Evolutionary conservation across 805 yeast genomes (phyloP), one percentile per base, ranked within the genome.

Genomic region (Zygoascus ofunaensis): DNA sequence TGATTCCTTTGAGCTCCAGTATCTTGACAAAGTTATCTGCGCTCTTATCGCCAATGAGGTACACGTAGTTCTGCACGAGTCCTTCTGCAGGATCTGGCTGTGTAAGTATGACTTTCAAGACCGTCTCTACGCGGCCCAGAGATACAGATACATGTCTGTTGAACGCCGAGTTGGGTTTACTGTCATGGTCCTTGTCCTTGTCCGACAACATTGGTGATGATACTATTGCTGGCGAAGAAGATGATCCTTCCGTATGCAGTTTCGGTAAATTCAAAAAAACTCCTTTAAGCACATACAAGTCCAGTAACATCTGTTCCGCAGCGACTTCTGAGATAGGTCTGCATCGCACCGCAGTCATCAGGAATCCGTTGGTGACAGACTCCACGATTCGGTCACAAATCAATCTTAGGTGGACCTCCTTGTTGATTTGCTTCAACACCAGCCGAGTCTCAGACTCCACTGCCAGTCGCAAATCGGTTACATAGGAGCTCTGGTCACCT

Each of bases 241-340:
- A n/a, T n/a, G n/a, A n/a, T 17, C 28, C 34, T 4, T 38, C 50
- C 17, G 52, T 55, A 22, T 43, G 54, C 43, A 54, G 46, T 4
- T 51, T 51, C 7, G 65, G 58, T 38, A 59, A 51, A 26, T 48
- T 54, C 40, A 54, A 51, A 34, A 85, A 69, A 22, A 74, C 66
- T 22, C 70, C 68, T 55, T 82, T 83, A 54, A 90, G 60, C 5
- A 74, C 69, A 34, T 80, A 79, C 2, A 83, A 57, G 63, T 90
- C 98, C 19, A 83, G 65, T 34, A 81, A 65, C 56, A 90, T 69
- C 59, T 90, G 97, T 59, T 89, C 95, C 3, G 90, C 82, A 55
- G 73, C 72, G 10, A 78, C 68, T 34, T 80, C 84, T 1, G 79
- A 69, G n/a, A 77, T 64, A 0, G 95, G 95, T 44, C 76, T 79